These are phyloP conservation scores for Fusarium siculi DNA, from an alignment of 2,329 filamentous ascomycete species.

Conservation along the genomic window DNA sequence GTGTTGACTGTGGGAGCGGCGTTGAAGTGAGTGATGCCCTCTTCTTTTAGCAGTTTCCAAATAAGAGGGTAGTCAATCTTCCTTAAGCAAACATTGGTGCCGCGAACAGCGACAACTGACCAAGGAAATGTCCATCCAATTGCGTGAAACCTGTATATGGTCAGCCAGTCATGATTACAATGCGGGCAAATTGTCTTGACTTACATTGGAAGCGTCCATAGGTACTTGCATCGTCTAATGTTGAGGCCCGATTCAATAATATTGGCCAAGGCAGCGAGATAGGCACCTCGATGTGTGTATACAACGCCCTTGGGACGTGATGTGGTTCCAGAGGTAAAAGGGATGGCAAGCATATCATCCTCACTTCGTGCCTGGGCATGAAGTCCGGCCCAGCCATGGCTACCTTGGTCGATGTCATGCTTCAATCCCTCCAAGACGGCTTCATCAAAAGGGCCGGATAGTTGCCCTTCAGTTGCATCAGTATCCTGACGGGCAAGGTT, in stretches of 20 bases:
- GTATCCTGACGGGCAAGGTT: conserved; percentile 69
- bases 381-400: conserved; percentile 80
- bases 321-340: conserved; percentile 95
- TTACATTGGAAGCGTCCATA: conserved; percentile 94
- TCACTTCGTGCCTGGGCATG: conserved; percentile 78
- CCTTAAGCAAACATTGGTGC: conserved; percentile 93
- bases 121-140: conserved; percentile 90
- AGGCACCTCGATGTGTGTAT: conserved; percentile 88
- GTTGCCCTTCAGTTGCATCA: conserved; percentile 77
- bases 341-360: conserved; percentile 83
- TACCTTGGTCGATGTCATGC: conserved; percentile 73
- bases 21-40: conserved; percentile 93
- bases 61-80: conserved; percentile 96
- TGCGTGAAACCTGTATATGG: conserved; percentile 66
- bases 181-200: conserved; percentile 49
- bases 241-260: conserved; percentile 90
- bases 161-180: not conserved
- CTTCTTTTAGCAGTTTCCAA: conserved; percentile 87
- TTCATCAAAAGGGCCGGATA: conserved; percentile 83
- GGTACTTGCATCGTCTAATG: conserved; percentile 77
- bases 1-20: conserved; percentile 98
- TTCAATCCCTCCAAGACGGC: conserved; percentile 83
- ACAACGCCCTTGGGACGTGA: conserved; percentile 92
- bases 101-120: conserved; percentile 90
- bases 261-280: conserved; percentile 86